Conservation (phyloP, 2,329 filamentous ascomycete genomes). For the Leptodontidium sp. region DNA sequence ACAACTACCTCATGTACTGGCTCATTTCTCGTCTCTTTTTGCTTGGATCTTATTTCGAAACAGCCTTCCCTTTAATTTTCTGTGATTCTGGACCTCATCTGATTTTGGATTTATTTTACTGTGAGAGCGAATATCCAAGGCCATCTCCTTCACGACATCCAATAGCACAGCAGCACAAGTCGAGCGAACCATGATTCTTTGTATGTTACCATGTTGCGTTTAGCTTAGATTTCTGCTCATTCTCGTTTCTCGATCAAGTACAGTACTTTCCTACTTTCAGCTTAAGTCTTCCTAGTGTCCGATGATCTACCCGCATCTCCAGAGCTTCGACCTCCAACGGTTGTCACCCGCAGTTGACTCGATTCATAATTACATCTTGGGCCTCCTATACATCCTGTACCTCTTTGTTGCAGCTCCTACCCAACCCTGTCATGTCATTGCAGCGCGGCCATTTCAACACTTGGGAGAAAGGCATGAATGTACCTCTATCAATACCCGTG, state of each 20-base stretch:
- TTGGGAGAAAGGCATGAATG: neutral
- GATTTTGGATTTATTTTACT: no score
- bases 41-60: no score
- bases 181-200: no score
- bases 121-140: no score
- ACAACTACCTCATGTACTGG: no score
- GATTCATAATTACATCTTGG: neutral
- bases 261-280: neutral
- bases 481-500: neutral
- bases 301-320: conserved; percentile 1
- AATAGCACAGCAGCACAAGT: no score
- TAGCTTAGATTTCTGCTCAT: no score
- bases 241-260: neutral
- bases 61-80: no score
- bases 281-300: conserved; percentile 13
- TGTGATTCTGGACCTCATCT: no score
- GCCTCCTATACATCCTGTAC: neutral
- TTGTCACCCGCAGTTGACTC: neutral
- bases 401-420: neutral
- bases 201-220: no score
- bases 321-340: neutral
- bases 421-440: neutral
- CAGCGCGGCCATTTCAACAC: neutral
- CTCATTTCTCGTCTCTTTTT: no score
- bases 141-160: no score